A percentile compares a stretch with the other conserved stretches of the same genome.
These are phyloP conservation scores for Curvularia eragrostidis DNA, from an alignment of 2,329 filamentous ascomycete genomes.

Conservation along the genomic window DNA sequence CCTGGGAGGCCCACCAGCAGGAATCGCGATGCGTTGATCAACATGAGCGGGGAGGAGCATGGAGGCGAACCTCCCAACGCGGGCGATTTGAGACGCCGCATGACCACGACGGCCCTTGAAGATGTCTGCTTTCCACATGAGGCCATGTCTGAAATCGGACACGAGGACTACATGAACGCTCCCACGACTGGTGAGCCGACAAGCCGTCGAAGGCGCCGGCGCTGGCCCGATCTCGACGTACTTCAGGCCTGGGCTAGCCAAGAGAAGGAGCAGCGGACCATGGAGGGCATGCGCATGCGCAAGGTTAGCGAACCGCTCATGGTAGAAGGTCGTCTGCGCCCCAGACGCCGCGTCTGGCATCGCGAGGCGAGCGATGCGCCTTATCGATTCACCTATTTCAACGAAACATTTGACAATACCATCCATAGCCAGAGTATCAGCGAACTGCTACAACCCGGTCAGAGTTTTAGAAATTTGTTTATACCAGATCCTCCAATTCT, in stretches of 20 bases:
- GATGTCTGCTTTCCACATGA: slow-evolving; percentile 93
- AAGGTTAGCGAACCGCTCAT: slow-evolving; percentile 93
- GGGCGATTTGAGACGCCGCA: slow-evolving; percentile 43
- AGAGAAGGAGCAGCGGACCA: slow-evolving; percentile 84
- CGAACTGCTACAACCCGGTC: slow-evolving; percentile 84
- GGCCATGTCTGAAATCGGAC: slow-evolving; percentile 78
- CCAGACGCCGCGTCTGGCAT: slow-evolving; percentile 80
- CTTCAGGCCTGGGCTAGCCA: slow-evolving; percentile 89
- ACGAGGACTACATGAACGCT: slow-evolving; percentile 70
- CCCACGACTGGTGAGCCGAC: slow-evolving; percentile 54
- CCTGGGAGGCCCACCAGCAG: slow-evolving; percentile 25
- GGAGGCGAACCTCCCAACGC: slow-evolving; percentile 35
- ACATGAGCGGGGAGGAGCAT: slow-evolving; percentile 64
- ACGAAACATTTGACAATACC: slow-evolving; percentile 93
- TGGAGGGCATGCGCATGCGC: slow-evolving; percentile 81
- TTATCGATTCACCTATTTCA: slow-evolving; percentile 98
- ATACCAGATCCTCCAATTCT: slow-evolving; percentile 75
- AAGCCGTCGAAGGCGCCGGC: slow-evolving; percentile 58
- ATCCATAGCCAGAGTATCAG: slow-evolving; percentile 96
- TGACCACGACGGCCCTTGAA: slow-evolving; percentile 70
- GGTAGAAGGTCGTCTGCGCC: slow-evolving; percentile 85
- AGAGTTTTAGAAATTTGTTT: slow-evolving; percentile 86
- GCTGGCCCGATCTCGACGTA: slow-evolving; percentile 85
- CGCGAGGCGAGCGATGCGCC: slow-evolving; percentile 86
- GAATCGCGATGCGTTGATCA: slow-evolving; percentile 57